Conservation (phyloP, 805 yeast species). For the Ogataea pini region DNA sequence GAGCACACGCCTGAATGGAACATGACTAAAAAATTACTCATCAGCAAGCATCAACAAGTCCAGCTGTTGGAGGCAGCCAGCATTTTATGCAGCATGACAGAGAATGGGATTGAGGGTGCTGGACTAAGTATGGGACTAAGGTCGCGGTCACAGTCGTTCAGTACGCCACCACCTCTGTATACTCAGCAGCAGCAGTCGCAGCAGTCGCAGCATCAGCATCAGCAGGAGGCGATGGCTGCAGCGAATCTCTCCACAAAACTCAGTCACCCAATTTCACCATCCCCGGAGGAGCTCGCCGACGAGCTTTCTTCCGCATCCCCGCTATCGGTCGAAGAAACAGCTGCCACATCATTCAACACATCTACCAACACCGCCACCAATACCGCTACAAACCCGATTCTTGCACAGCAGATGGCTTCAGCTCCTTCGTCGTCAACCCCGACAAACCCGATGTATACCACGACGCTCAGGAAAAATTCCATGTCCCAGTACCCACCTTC, state of each 20-base stretch:
- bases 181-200: constrained; percentile 16
- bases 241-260: neutral
- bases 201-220: constrained; percentile 4
- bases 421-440: constrained; percentile 3
- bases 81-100: constrained; percentile 74
- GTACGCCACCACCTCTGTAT: constrained; percentile 19
- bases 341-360: constrained; percentile 21
- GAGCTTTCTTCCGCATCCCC: constrained; percentile 17
- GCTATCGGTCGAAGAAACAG: constrained; percentile 20
- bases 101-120: constrained; percentile 27
- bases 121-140: constrained; percentile 12
- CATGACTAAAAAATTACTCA: constrained; percentile 74
- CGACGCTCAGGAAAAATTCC: constrained; percentile 41
- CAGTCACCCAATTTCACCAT: constrained; percentile 14
- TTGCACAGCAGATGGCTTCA: neutral
- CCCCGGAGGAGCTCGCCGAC: constrained; percentile 17
- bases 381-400: constrained; percentile 2
- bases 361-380: constrained; percentile 20
- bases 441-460: constrained; percentile 17
- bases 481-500: constrained; percentile 49
- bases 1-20: constrained; percentile 96
- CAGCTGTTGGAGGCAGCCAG: constrained; percentile 79
- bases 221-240: constrained; percentile 1
- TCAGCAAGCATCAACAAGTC: constrained; percentile 87
- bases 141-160: constrained; percentile 22